These are phyloP conservation scores for Cryptosporidium sp. DNA, from an alignment of 169 alveolate genomes.

Conservation along the genomic window DNA sequence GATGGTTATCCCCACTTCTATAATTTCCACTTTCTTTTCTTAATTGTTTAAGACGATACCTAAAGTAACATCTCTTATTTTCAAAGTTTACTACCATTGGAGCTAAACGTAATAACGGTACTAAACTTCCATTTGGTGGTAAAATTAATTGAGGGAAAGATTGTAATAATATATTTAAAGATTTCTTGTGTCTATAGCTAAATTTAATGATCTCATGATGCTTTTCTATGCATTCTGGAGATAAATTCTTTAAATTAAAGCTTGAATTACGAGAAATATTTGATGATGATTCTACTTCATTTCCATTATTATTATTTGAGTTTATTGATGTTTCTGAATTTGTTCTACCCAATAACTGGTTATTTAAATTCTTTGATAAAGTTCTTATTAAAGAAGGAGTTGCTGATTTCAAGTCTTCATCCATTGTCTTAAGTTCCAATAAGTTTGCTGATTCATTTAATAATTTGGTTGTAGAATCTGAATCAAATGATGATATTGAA, in stretches of 20 bases:
- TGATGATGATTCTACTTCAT: background rate
- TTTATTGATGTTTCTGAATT: background rate
- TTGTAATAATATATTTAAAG: constrained; percentile 74
- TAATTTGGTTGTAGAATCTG: constrained; percentile 40
- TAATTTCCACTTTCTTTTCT: constrained; percentile 83
- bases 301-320: background rate
- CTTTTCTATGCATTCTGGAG: constrained; percentile 62
- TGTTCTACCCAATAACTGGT: background rate
- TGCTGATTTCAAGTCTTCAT: constrained; percentile 30
- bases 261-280: background rate
- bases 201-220: constrained; percentile 73
- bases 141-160: constrained; percentile 76
- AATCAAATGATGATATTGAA: constrained; percentile 49
- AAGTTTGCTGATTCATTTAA: constrained; percentile 58
- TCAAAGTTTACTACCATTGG: constrained; percentile 97
- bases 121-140: constrained; percentile 83
- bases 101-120: constrained; percentile 86
- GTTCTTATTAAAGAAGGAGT: constrained; percentile 57
- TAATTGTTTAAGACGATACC: constrained; percentile 88
- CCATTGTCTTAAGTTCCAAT: constrained; percentile 68
- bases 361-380: constrained; percentile 21
- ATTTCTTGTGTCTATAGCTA: constrained; percentile 76
- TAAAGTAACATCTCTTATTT: constrained; percentile 95
- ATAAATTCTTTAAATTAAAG: constrained; percentile 21
- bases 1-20: constrained; percentile 74